A percentile compares a stretch with the other conserved stretches of the same genome.
Conservation (phyloP, 805 yeast species). For the Cyberlindnera sargentensis region DNA sequence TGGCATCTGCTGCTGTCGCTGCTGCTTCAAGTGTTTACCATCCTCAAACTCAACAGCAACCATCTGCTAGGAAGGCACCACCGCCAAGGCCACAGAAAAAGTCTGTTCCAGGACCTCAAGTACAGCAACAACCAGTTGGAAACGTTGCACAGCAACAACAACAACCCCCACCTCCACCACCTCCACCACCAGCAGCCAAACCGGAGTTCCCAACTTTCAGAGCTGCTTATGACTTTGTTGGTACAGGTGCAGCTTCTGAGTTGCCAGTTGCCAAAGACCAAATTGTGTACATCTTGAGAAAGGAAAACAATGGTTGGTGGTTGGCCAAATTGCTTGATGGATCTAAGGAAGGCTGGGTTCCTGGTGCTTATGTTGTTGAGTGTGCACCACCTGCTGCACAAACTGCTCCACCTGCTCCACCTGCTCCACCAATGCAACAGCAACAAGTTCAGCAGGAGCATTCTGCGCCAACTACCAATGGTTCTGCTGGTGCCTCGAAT, state of each 20-base stretch:
- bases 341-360: slow-evolving; percentile 91
- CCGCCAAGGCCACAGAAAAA: slow-evolving; percentile 23
- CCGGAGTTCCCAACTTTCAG: slow-evolving; percentile 72
- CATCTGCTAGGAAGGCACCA: slow-evolving; percentile 17
- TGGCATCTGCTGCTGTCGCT: slow-evolving; percentile 13
- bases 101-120: slow-evolving; percentile 35
- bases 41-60: slow-evolving; percentile 25
- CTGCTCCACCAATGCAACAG: slow-evolving; percentile 30
- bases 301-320: slow-evolving; percentile 91
- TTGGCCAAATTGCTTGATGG: slow-evolving; percentile 75
- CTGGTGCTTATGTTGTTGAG: slow-evolving; percentile 78
- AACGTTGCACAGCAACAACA: slow-evolving; percentile 1
- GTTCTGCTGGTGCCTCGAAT: slow-evolving; percentile 10
- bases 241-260: slow-evolving; percentile 76
- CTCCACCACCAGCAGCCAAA: slow-evolving; percentile 57
- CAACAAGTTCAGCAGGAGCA: slow-evolving; percentile 27
- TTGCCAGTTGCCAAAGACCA: slow-evolving; percentile 74
- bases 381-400: slow-evolving; percentile 39
- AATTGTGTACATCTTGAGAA: slow-evolving; percentile 60
- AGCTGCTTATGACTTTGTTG: slow-evolving; percentile 85
- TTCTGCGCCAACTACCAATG: slow-evolving; percentile 17
- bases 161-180: slow-evolving; percentile 69
- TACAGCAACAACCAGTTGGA: slow-evolving; percentile 49
- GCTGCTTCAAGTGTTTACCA: slow-evolving; percentile 35
- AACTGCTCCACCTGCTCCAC: slow-evolving; percentile 36